Base-by-base conservation (phyloP, 768 basidiomycete genomes). In the Lentinula sp. region DNA sequence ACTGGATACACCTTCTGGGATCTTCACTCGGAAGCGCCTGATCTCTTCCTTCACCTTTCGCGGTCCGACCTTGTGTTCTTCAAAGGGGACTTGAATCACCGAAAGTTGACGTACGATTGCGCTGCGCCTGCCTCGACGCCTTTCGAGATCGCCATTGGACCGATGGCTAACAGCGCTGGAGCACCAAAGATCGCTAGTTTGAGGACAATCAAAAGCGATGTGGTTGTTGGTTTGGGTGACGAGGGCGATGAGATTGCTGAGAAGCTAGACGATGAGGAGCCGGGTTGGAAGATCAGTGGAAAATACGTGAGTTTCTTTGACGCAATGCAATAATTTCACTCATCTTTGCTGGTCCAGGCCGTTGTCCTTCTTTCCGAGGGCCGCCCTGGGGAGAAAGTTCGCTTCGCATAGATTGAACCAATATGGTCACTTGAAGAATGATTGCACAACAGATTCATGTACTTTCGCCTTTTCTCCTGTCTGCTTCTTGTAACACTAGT, bases 1-100 rank as follows among this genome's bases (percentile, higher is more conserved):
- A 92, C 93, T n/a, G 95, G 94, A 5, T 95, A 92, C 76, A 95
- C 93, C 43, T 96, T 86, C 78, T 94, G 92, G 91, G 89, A 93
- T 58, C 72, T 93, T 50, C 88, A 87, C 64, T 78, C 79, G 62
- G 91, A 94, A 71, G 91, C 91, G 0, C 93, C 92, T 2, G 93
- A 93, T 79, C 75, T 97, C 54, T 98, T 96, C 82, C 82, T 96
- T 57, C 88, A 96, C 71, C 86, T 98, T 42, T 89, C 91, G 60
- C 86, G 86, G 37, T 92, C 91, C 35, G 91, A 97, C 69, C 84
- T 98, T 49, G 95, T 97, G 67, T 80, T 84, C 70, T 97, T 97
- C 84, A 98, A 98, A 76, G 95, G 95, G 11, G 93, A 95, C 69
- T 76, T 96, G 21, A 96, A 96, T 73, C 93, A 95, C 74, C 88